These are phyloP conservation scores for Neonectria faginata DNA, from an alignment of 2,329 filamentous ascomycete genomes.

Conservation along the genomic window DNA sequence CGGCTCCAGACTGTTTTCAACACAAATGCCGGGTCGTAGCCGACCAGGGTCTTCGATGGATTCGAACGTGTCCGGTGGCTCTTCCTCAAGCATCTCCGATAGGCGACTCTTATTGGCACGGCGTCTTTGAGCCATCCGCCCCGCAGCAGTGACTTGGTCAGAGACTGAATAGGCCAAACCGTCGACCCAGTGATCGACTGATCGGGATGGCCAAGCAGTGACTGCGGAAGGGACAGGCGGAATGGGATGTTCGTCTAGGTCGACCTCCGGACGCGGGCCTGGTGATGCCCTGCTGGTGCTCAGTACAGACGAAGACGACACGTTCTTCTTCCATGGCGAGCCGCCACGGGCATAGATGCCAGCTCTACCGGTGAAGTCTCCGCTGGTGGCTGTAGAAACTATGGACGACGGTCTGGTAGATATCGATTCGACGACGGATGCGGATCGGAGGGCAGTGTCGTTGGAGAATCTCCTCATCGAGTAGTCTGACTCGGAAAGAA, in stretches of 20 bases:
- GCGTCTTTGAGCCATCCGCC: slow-evolving; percentile 29
- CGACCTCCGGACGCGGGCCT: slow-evolving; percentile 10
- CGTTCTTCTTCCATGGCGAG: slow-evolving; percentile 7
- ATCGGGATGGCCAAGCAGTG: background rate
- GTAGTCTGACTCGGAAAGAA: slow-evolving; percentile 14
- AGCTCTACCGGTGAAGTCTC: slow-evolving; percentile 16
- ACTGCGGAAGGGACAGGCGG: slow-evolving; percentile 1
- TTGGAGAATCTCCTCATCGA: slow-evolving; percentile 8
- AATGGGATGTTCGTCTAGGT: slow-evolving; percentile 21
- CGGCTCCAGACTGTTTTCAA: background rate
- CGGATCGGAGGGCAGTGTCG: slow-evolving; percentile 17
- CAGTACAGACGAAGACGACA: slow-evolving; percentile 23
- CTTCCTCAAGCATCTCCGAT: slow-evolving; percentile 1
- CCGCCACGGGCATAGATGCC: background rate
- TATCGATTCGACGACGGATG: slow-evolving; percentile 18
- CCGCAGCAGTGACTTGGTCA: slow-evolving; percentile 29
- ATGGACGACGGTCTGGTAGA: slow-evolving; percentile 26
- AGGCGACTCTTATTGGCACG: slow-evolving; percentile 12
- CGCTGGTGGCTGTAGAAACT: slow-evolving; percentile 23
- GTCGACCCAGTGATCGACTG: slow-evolving; percentile 8
- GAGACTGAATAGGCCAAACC: slow-evolving; percentile 12
- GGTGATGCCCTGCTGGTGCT: slow-evolving; percentile 12
- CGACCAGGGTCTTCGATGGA: background rate
- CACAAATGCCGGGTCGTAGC: background rate
- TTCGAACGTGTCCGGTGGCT: background rate